A percentile compares a stretch with the other conserved stretches of the same genome.
phyloP scores from a whole-genome alignment of 1,139 yeast genomes.

The Zygoascus hellenicus region DNA sequence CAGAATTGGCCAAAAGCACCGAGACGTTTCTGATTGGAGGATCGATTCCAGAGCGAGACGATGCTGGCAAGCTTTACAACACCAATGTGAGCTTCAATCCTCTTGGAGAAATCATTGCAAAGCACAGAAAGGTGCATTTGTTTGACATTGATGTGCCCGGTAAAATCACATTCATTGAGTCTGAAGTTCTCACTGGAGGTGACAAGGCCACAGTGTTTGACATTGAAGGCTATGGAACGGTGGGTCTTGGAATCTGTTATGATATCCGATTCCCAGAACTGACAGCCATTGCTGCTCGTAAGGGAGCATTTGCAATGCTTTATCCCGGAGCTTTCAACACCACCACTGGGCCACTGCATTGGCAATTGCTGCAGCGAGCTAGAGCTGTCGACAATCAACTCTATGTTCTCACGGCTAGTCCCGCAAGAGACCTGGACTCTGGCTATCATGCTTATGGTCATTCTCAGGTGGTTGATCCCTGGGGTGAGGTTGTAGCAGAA shows the following conservation, averaged over 20 bases:
- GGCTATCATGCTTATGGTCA: slow-evolving; percentile 93
- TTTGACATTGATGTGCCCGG: slow-evolving; percentile 90
- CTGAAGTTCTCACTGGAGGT: slow-evolving; percentile 70
- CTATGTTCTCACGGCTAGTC: slow-evolving; percentile 76
- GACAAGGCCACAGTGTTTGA: slow-evolving; percentile 70
- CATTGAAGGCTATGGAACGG: slow-evolving; percentile 62
- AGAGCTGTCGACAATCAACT: slow-evolving; percentile 88
- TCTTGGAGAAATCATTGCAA: slow-evolving; percentile 67
- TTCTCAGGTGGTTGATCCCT: slow-evolving; percentile 79
- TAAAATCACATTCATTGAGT: slow-evolving; percentile 81
- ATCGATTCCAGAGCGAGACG: slow-evolving; percentile 74
- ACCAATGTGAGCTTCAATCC: slow-evolving; percentile 74
- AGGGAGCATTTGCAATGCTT: slow-evolving; percentile 76
- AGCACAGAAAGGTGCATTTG: slow-evolving; percentile 82
- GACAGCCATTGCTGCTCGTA: slow-evolving; percentile 74
- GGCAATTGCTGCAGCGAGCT: slow-evolving; percentile 81
- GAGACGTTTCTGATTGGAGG: slow-evolving; percentile 76
- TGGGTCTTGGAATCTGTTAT: slow-evolving; percentile 89
- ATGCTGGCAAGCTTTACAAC: slow-evolving; percentile 60
- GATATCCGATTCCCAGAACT: slow-evolving; percentile 90
- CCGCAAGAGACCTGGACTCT: slow-evolving; percentile 69
- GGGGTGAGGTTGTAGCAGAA: slow-evolving; percentile 72
- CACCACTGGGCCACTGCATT: slow-evolving; percentile 91
- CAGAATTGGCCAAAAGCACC: slow-evolving; percentile 57
- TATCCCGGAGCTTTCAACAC: slow-evolving; percentile 97